A percentile compares a stretch with the other conserved stretches of the same genome.
Conservation (phyloP, 169 alveolate genomes). For the Plasmodium vinckei region DNA sequence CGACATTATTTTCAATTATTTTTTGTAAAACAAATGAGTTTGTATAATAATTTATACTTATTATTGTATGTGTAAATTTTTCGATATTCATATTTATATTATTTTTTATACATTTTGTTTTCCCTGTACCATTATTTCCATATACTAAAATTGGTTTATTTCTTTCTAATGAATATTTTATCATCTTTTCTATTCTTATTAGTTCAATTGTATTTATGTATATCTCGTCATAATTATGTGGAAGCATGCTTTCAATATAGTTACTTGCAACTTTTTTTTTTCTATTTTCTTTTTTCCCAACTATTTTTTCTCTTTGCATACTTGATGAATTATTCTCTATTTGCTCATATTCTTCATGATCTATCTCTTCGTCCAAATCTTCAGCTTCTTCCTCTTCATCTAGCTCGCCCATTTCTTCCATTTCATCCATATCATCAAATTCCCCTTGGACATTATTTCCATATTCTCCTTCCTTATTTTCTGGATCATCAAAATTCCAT, state of each 20-base stretch:
- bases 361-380: background rate
- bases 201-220: slow-evolving; percentile 69
- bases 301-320: background rate
- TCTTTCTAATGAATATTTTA: slow-evolving; percentile 47
- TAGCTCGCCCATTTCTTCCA: background rate
- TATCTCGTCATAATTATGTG: slow-evolving; percentile 64
- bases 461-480: slow-evolving; percentile 5
- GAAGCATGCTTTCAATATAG: slow-evolving; percentile 70
- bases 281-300: background rate
- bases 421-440: background rate
- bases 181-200: slow-evolving; percentile 67
- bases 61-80: slow-evolving; percentile 65
- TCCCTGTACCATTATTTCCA: slow-evolving; percentile 74
- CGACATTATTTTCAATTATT: slow-evolving; percentile 88
- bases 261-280: slow-evolving; percentile 22
- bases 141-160: slow-evolving; percentile 62
- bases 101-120: slow-evolving; percentile 69
- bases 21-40: slow-evolving; percentile 86
- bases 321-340: background rate
- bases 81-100: slow-evolving; percentile 75
- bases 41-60: slow-evolving; percentile 68
- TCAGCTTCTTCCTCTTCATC: background rate
- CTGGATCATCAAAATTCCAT: slow-evolving; percentile 24
- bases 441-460: background rate
- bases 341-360: background rate